These are phyloP conservation scores for Cerioporus squamosus DNA, from an alignment of 1,284 basidiomycete genomes.

Conservation along the genomic window DNA sequence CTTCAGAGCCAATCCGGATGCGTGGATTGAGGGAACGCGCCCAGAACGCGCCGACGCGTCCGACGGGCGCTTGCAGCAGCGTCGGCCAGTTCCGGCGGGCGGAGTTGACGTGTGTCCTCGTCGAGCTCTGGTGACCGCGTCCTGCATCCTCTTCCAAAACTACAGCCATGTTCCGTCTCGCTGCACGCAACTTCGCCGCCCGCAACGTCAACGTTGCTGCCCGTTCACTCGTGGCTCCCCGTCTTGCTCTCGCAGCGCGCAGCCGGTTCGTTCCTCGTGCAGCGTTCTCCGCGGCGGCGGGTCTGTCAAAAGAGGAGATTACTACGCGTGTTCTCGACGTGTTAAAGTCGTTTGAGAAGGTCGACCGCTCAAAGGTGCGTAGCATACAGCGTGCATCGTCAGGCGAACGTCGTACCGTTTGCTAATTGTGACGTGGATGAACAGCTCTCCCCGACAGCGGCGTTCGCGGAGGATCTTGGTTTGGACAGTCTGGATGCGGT, in stretches of 20 bases:
- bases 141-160: conserved; percentile 10
- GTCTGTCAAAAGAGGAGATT: conserved; percentile 79
- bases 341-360: conserved; percentile 95
- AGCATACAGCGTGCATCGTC: conserved; percentile 5
- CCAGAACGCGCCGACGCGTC: background rate
- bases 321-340: conserved; percentile 86
- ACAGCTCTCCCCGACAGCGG: conserved; percentile 76
- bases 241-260: conserved; percentile 33
- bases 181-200: conserved; percentile 37
- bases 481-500: conserved; percentile 98
- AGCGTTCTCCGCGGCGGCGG: conserved; percentile 78
- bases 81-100: conserved; percentile 23
- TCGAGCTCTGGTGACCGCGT: conserved; percentile 18
- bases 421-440: background rate
- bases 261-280: conserved; percentile 46
- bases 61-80: conserved; percentile 2
- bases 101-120: conserved; percentile 23
- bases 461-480: conserved; percentile 89
- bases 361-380: conserved; percentile 81
- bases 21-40: background rate
- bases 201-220: conserved; percentile 33
- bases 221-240: conserved; percentile 18
- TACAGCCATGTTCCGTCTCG: conserved; percentile 47
- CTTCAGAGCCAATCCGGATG: background rate
- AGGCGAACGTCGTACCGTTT: background rate